phyloP scores from a whole-genome alignment of 176 grass and related monocot genomes.

The Phoenix dactylifera region DNA sequence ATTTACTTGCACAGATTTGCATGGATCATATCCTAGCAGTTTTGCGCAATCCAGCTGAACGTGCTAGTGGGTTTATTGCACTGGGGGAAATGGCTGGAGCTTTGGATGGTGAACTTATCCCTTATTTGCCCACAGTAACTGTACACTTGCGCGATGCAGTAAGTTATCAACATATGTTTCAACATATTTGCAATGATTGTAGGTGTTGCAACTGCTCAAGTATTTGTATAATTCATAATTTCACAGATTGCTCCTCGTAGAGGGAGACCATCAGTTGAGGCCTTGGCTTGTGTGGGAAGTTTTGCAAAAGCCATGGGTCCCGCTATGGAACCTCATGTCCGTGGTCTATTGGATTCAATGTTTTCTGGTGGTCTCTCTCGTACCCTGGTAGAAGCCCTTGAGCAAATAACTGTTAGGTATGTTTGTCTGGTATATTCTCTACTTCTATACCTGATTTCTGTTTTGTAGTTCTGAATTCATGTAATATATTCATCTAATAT shows the following conservation, averaged over 20 bases:
- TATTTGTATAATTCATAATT: background rate
- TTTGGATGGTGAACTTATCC: conserved; percentile 81
- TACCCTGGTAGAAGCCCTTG: conserved; percentile 72
- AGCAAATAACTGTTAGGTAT: conserved; percentile 72
- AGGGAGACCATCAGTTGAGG: conserved; percentile 87
- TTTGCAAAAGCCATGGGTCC: conserved; percentile 83
- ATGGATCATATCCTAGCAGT: conserved; percentile 99
- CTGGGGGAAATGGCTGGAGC: conserved; percentile 98
- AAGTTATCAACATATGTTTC: conserved; percentile 14
- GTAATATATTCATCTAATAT: conserved; percentile 7
- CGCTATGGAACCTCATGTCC: conserved; percentile 95
- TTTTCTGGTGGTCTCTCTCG: conserved; percentile 77
- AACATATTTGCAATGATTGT: conserved; percentile 11
- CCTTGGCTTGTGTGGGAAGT: conserved; percentile 90
- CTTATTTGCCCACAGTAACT: conserved; percentile 73
- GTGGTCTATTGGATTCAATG: conserved; percentile 78
- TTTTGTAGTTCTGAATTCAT: background rate
- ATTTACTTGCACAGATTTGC: conserved; percentile 52
- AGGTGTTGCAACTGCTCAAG: background rate
- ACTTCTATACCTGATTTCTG: background rate
- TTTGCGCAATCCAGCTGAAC: conserved; percentile 77
- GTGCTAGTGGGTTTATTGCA: conserved; percentile 91
- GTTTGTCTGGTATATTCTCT: background rate
- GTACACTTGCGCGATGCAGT: conserved; percentile 82
- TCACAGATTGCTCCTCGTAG: conserved; percentile 89